These are phyloP conservation scores for Penicillium paxilli DNA, from an alignment of 495 filamentous ascomycete genomes.

Conservation along the genomic window DNA sequence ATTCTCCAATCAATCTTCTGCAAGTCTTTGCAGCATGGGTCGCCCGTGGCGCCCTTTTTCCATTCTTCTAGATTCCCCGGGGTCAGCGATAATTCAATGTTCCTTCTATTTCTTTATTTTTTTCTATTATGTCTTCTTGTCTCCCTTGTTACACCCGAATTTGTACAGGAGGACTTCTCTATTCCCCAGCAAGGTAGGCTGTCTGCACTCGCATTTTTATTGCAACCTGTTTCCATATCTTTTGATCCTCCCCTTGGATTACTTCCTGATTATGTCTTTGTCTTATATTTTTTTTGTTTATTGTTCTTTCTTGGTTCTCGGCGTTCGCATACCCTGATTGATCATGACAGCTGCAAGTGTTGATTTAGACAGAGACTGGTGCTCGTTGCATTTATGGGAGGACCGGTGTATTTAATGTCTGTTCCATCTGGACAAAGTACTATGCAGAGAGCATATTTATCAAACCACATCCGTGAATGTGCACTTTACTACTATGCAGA, in stretches of 20 bases:
- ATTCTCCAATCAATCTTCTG: slow-evolving; percentile 1
- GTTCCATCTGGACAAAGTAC: slow-evolving; percentile 1
- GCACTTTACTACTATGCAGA: not conserved
- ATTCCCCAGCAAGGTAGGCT: slow-evolving; percentile 5
- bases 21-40: slow-evolving; percentile 12
- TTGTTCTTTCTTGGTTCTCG: not conserved
- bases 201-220: slow-evolving; percentile 7
- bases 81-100: slow-evolving; percentile 21
- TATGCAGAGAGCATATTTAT: too few relatives aligned
- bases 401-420: slow-evolving; percentile 5
- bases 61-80: slow-evolving; percentile 32
- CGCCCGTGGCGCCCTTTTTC: slow-evolving; percentile 14
- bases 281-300: not conserved
- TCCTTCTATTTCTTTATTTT: slow-evolving; percentile 10
- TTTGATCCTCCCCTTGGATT: not conserved
- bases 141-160: slow-evolving; percentile 1
- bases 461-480: too few relatives aligned
- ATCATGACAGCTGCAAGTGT: slow-evolving; percentile 11
- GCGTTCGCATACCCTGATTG: slow-evolving; percentile 18
- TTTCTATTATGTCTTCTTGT: slow-evolving; percentile 7
- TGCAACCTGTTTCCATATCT: slow-evolving; percentile 6
- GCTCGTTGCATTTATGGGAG: slow-evolving; percentile 6
- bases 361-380: slow-evolving; percentile 16
- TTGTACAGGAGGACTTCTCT: slow-evolving; percentile 16
- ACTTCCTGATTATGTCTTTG: too few relatives aligned